Base-by-base conservation (phyloP, 2,329 filamentous ascomycete genomes). In the Verticillium klebahnii region DNA sequence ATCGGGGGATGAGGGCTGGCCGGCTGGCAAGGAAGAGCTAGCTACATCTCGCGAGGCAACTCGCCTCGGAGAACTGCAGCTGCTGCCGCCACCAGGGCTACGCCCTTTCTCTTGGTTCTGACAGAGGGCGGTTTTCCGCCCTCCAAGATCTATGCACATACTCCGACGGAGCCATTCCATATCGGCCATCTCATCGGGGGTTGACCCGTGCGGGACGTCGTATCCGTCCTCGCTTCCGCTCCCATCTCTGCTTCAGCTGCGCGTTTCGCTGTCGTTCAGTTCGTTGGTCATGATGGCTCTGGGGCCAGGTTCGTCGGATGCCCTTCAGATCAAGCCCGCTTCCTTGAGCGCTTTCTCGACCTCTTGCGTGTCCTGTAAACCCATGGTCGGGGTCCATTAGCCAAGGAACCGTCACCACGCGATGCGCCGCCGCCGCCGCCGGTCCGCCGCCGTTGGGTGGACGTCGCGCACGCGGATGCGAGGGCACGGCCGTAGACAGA, bases 141-240 rank as follows among this genome's bases (percentile, higher is more conserved):
- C 72, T 77, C 72, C 74, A 79, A 79, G 78, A 78, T 75, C 74
- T 77, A 75, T 73, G 75, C 71, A 74, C 64, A 68, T 72, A 69
- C 71, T 67, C 70, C 69, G 62, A 61, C 52, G 45, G 56, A 37
- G 58, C 62, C 64, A 52, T 37, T 61, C 50, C 62, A 52, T 58
- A 60, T 56, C 19, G 54, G 58, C 55, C 37, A 54, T 57, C 39
- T 40, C 54, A 55, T 57, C 59, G 55, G 45, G 34, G 36, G 40
- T 25, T 45, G 61, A 25, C 19, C 45, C 45, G 8, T 12, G 34
- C 56, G n/a, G 58, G 29, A 57, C 59, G 34, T 63, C 32, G 63
- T 56, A 34, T 56, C 62, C 36, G 63, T 56, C 52, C 32, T 34
- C 39, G 36, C 45, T 39, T 50, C 56, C 58, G 54, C n/a, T 15